A percentile compares a stretch with the other conserved stretches of the same genome.
These are phyloP conservation scores for Suillus alpinus DNA, from an alignment of 768 basidiomycete species.

Conservation along the genomic window DNA sequence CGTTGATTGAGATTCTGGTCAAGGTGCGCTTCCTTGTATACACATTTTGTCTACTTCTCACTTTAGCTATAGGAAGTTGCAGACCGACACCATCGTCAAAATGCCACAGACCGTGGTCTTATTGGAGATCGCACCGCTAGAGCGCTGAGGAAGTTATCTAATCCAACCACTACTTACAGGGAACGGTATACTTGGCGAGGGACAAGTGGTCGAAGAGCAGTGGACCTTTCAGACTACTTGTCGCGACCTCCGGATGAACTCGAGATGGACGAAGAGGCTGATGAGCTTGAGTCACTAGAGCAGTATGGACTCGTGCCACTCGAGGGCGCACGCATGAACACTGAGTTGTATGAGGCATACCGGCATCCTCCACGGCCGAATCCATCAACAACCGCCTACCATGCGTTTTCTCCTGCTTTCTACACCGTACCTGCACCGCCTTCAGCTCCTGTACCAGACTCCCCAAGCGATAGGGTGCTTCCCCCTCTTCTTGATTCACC, in stretches of 20 bases:
- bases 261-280: conserved; percentile 67
- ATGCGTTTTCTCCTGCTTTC: conserved; percentile 17
- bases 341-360: conserved; percentile 68
- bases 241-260: conserved; percentile 53
- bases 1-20: conserved; percentile 72
- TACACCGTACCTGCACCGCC: conserved; percentile 26
- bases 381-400: conserved; percentile 20
- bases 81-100: conserved; percentile 60
- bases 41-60: conserved; percentile 5
- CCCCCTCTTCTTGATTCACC: conserved; percentile 29
- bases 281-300: conserved; percentile 44
- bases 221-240: conserved; percentile 51
- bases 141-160: conserved; percentile 56
- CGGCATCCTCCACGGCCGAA: conserved; percentile 32
- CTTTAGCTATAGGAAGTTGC: conserved; percentile 60
- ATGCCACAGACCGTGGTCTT: conserved; percentile 49
- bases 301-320: conserved; percentile 24
- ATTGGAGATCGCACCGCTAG: conserved; percentile 69
- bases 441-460: conserved; percentile 23
- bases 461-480: conserved; percentile 21
- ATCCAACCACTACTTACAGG: conserved; percentile 52
- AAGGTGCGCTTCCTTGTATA: conserved; percentile 48
- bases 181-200: conserved; percentile 39
- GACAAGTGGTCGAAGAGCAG: conserved; percentile 25
- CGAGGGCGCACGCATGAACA: conserved; percentile 56